Conservation (phyloP, 1,284 basidiomycete species). For the Xanthoconium separans region DNA sequence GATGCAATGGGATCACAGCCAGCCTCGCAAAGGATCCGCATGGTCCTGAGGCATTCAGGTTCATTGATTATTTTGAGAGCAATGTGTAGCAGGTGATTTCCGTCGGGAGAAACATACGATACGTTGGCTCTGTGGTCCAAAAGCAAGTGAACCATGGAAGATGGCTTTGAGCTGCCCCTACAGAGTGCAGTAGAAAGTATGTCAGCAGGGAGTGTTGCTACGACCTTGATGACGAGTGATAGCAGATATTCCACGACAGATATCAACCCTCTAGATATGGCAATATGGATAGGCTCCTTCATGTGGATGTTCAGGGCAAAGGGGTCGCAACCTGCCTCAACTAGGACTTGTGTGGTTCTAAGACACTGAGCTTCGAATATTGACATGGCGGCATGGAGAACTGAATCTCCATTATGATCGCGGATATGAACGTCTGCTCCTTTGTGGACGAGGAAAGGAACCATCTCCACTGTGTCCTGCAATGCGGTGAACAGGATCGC, state of each 20-base stretch:
- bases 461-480: background rate
- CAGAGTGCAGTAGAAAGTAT: background rate
- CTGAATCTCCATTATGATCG: background rate
- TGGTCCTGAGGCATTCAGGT: background rate
- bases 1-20: background rate
- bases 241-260: background rate
- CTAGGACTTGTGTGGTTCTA: background rate
- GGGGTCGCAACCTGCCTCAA: background rate
- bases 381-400: background rate
- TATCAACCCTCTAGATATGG: too few species aligned
- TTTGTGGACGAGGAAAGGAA: background rate
- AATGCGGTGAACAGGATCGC: background rate
- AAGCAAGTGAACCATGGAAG: too few species aligned
- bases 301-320: too few species aligned
- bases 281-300: too few species aligned
- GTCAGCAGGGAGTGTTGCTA: too few species aligned
- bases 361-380: background rate
- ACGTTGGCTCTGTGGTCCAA: too few species aligned
- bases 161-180: too few species aligned
- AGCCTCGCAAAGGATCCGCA: background rate
- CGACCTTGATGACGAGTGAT: too few species aligned
- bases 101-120: background rate
- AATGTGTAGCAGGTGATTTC: conserved; percentile 1
- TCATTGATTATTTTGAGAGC: background rate
- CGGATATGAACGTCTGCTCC: too few species aligned